A percentile compares a stretch with the other conserved stretches of the same genome.
These are phyloP conservation scores for Prunus campanulata DNA, from an alignment of 306 rosid genomes.

Conservation along the genomic window DNA sequence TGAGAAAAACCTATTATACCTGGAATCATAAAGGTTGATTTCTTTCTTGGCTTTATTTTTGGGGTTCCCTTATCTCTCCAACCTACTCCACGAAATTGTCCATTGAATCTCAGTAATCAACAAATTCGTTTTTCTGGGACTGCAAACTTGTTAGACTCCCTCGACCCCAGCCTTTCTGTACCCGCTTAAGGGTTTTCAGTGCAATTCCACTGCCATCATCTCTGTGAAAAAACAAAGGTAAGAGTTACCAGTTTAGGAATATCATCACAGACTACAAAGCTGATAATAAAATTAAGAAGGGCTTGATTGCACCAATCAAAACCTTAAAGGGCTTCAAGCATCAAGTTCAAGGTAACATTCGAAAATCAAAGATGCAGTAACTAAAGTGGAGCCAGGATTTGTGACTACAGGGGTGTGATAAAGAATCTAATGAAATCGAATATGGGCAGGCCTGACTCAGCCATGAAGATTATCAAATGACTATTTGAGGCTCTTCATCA, in stretches of 20 bases:
- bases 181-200: constrained; percentile 68
- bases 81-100: constrained; percentile 4
- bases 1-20: constrained; percentile 1
- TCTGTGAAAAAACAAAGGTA: constrained; percentile 39
- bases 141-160: constrained; percentile 50
- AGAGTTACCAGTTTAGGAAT: constrained; percentile 23
- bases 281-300: neutral
- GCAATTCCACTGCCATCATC: constrained; percentile 71
- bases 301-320: neutral
- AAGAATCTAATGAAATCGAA: neutral
- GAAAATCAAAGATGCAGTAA: too few relatives aligned
- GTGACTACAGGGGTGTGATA: neutral
- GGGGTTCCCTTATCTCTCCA: neutral
- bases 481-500: too few relatives aligned
- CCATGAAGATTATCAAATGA: neutral
- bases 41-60: neutral
- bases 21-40: constrained; percentile 1
- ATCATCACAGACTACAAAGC: constrained; percentile 13
- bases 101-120: constrained; percentile 49
- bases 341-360: neutral
- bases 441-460: neutral
- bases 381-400: too few relatives aligned
- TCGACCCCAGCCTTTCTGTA: constrained; percentile 86
- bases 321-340: constrained; percentile 1
- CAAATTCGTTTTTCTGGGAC: constrained; percentile 39